Evolutionary conservation across 179 eudicot species (phyloP), one percentile per base, ranked within the genome.

Genomic region (Spergularia azorica): DNA sequence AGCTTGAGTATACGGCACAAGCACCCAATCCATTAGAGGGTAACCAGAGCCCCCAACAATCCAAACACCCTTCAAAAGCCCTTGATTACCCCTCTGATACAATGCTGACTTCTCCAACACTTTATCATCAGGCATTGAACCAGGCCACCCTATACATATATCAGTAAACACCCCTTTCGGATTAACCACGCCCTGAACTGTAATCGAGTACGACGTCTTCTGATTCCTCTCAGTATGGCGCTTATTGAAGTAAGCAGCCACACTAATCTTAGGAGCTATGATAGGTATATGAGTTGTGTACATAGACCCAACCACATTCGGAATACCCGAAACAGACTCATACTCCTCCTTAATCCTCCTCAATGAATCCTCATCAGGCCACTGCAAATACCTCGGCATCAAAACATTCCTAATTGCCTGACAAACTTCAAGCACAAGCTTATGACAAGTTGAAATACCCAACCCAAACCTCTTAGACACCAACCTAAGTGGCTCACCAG

Each of bases 371-470:
- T 85, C 84, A 66, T 79, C 82, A 1, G 90, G 90, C 90, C 90
- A 87, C 36, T 83, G 83, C 13, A 87, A 48, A 21, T 83, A 87
- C 57, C 76, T 85, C 0, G 88, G 88, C 88, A 87, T 85, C 56
- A 88, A 81, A 12, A 88, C 89, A 43, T 79, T 78, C 76, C 77
- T 74, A n/a, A 88, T 88, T 2, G 90, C 90, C 18, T 87, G 75
- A 76, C 90, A 88, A 50, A 88, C 90, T 72, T 88, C 90, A 63
- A 88, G 86, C 20, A 88, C 90, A 70, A 88, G 85, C 81, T 88
- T 88, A 81, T 88, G 90, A 67, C 90, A 88, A 64, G 90, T 88
- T 57, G 88, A 85, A 50, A 88, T 88, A 2, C 90, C 90, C 36
- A 88, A 79, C 18, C 90, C 90, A 43, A 88, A 88, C 56, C 87